phyloP scores from a whole-genome alignment of 225 moss, liverwort and hornwort genomes.

The Thuidium tamariscinum region DNA sequence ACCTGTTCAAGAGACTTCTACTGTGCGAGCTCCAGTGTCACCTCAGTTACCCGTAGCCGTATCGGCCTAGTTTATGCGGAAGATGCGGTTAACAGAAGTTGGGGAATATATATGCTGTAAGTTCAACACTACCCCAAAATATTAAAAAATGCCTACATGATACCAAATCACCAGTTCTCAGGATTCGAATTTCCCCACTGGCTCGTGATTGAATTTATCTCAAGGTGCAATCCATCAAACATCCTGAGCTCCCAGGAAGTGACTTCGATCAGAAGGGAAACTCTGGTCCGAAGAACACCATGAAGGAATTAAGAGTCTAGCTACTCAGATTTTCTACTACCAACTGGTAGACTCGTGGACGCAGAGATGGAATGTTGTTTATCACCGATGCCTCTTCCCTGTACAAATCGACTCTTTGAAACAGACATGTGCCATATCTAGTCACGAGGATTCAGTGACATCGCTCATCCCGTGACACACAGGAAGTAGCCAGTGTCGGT shows the following conservation, averaged over 20 bases:
- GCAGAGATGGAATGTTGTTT: neutral
- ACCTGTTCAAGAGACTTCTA: neutral
- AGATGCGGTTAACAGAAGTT: neutral
- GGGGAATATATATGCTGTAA: too few relatives aligned
- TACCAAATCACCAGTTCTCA: neutral
- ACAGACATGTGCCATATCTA: neutral
- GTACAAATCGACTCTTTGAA: neutral
- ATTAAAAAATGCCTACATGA: neutral
- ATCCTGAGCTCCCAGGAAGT: neutral
- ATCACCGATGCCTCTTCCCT: too few relatives aligned
- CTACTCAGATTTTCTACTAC: too few relatives aligned
- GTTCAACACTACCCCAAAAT: neutral
- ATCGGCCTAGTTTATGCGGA: too few relatives aligned
- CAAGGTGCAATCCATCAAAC: neutral
- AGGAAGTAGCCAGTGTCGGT: neutral
- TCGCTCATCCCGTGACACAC: too few relatives aligned
- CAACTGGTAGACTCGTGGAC: too few relatives aligned
- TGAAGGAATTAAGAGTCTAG: neutral
- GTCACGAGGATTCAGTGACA: neutral
- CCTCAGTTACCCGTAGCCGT: too few relatives aligned
- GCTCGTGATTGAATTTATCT: neutral
- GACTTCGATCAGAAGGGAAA: neutral
- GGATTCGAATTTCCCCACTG: neutral
- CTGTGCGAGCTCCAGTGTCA: neutral
- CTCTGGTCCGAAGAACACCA: neutral